Percentiles rank a stretch among this genome's conserved stretches.
phyloP scores from a whole-genome alignment of 345 rosid genomes.

The Carallia brachiata region DNA sequence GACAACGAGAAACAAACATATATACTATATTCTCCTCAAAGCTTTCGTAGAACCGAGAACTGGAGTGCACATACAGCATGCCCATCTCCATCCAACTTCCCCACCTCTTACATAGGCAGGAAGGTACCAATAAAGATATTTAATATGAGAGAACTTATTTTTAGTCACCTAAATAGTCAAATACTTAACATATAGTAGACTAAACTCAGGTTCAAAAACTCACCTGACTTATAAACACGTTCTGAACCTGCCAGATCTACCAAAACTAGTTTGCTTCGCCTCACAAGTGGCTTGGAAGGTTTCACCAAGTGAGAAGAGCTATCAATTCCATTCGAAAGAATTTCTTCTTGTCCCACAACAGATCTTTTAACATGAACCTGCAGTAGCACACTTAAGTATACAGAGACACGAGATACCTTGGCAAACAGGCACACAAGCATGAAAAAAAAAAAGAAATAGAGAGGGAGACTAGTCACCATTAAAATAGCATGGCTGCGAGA shows the following conservation, averaged over 20 bases:
- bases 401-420: neutral
- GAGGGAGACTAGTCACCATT: conserved; percentile 20
- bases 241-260: conserved; percentile 41
- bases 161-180: neutral
- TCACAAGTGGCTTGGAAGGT: conserved; percentile 31
- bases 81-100: conserved; percentile 1
- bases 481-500: conserved; percentile 37
- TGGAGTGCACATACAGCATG: neutral
- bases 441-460: neutral
- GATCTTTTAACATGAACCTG: conserved; percentile 33
- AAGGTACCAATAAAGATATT: neutral
- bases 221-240: conserved; percentile 37
- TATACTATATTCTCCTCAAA: neutral
- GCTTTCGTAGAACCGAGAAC: neutral
- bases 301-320: conserved; percentile 29
- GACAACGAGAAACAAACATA: neutral
- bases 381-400: conserved; percentile 1
- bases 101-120: neutral
- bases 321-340: conserved; percentile 16
- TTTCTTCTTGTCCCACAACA: conserved; percentile 23
- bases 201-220: neutral
- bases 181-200: neutral
- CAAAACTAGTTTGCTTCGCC: conserved; percentile 34
- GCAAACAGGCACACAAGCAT: neutral
- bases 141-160: neutral